These are phyloP conservation scores for Hemisphaericaspora xylofermentans DNA, from an alignment of 1,139 yeast species.

Conservation along the genomic window DNA sequence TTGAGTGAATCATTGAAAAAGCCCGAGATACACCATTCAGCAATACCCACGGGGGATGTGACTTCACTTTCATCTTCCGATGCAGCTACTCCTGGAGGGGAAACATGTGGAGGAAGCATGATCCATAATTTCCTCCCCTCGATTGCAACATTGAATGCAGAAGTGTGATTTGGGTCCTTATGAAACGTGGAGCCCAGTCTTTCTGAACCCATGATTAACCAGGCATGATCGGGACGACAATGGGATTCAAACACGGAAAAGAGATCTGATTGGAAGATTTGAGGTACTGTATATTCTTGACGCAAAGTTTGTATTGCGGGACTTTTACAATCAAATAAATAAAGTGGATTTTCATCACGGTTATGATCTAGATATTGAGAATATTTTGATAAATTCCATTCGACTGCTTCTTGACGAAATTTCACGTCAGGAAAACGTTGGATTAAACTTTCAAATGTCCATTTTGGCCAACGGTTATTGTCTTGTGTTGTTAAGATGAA, in stretches of 20 bases:
- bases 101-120: slow-evolving; percentile 74
- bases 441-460: slow-evolving; percentile 55
- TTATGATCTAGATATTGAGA: slow-evolving; percentile 60
- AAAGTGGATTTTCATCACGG: slow-evolving; percentile 78
- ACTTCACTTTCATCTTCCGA: slow-evolving; percentile 82
- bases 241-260: slow-evolving; percentile 38
- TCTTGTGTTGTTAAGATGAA: slow-evolving; percentile 56
- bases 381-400: slow-evolving; percentile 70
- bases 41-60: slow-evolving; percentile 86
- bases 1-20: slow-evolving; percentile 61
- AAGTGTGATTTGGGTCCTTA: slow-evolving; percentile 87
- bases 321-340: slow-evolving; percentile 78
- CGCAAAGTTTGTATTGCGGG: slow-evolving; percentile 58
- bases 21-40: slow-evolving; percentile 87
- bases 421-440: slow-evolving; percentile 55
- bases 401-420: slow-evolving; percentile 83
- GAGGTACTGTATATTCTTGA: slow-evolving; percentile 56
- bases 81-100: slow-evolving; percentile 86
- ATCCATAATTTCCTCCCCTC: slow-evolving; percentile 82
- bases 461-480: slow-evolving; percentile 59
- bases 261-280: slow-evolving; percentile 51
- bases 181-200: slow-evolving; percentile 89
- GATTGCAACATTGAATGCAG: slow-evolving; percentile 85
- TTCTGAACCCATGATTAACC: slow-evolving; percentile 83
- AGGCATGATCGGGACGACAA: slow-evolving; percentile 84